A percentile compares a stretch with the other conserved stretches of the same genome.
Conservation (phyloP, 441 rosid genomes). For the Populus trichocarpa region DNA sequence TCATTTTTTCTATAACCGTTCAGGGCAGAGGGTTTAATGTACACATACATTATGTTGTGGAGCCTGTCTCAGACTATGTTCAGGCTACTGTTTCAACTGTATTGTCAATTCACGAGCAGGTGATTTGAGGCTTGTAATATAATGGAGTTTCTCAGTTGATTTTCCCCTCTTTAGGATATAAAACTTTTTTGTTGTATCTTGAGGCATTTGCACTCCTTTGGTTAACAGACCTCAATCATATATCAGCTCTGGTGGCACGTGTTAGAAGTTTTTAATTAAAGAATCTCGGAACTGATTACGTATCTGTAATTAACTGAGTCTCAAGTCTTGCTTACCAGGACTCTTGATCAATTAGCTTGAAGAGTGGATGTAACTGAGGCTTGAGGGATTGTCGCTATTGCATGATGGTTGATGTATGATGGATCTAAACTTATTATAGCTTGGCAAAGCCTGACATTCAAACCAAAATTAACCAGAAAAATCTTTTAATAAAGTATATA, state of each 20-base stretch:
- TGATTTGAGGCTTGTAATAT: slow-evolving; percentile 23
- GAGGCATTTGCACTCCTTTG: neutral
- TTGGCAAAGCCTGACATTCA: neutral
- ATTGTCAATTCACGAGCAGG: slow-evolving; percentile 75
- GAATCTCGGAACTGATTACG: neutral
- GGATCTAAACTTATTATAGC: neutral
- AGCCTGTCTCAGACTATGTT: slow-evolving; percentile 87
- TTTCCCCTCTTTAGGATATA: neutral
- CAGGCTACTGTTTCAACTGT: slow-evolving; percentile 77
- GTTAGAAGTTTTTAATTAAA: neutral
- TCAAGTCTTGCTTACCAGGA: neutral
- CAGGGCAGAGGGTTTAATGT: slow-evolving; percentile 97
- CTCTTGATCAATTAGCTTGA: neutral
- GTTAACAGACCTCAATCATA: neutral
- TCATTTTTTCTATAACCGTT: slow-evolving; percentile 16
- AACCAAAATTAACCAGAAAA: neutral
- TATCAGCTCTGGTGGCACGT: neutral
- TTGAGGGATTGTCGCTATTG: neutral
- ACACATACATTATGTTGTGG: slow-evolving; percentile 74
- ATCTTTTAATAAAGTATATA: neutral
- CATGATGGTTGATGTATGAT: neutral
- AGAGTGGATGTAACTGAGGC: neutral
- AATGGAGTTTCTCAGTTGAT: neutral
- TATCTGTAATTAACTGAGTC: neutral
- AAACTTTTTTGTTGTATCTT: neutral